A percentile compares a stretch with the other conserved stretches of the same genome.
Conservation (phyloP, 2,329 filamentous ascomycete species). For the Fusarium graminum region DNA sequence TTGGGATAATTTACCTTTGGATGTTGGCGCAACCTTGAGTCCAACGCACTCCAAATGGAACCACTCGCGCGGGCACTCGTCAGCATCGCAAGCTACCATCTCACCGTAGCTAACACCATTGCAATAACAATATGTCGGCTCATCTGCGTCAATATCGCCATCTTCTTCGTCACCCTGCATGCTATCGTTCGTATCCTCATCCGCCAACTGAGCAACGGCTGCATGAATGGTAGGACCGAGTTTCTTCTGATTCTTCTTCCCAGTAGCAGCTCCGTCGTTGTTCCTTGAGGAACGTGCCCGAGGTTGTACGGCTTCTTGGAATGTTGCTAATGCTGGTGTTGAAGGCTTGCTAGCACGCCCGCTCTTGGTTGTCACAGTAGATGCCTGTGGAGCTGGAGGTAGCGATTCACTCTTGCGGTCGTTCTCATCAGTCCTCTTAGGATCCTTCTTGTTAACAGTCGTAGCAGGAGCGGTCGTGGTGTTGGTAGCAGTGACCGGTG, state of each 20-base stretch:
- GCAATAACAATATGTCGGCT: constrained; percentile 84
- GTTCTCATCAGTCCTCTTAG: constrained; percentile 55
- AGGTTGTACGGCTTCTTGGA: constrained; percentile 69
- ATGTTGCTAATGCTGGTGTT: constrained; percentile 71
- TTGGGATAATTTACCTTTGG: constrained; percentile 71
- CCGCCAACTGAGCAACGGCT: constrained; percentile 54
- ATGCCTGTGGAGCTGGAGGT: constrained; percentile 55
- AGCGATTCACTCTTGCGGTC: constrained; percentile 62
- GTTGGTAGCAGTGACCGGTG: constrained; percentile 44
- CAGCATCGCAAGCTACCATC: constrained; percentile 85
- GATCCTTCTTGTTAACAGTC: constrained; percentile 60
- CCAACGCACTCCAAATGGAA: constrained; percentile 88
- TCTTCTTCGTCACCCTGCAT: constrained; percentile 57
- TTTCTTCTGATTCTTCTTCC: constrained; percentile 73
- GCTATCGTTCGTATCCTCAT: constrained; percentile 60
- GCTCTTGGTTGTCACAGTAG: constrained; percentile 72
- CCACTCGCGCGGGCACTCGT: constrained; percentile 81
- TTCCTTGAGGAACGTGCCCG: constrained; percentile 68
- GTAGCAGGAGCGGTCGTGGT: constrained; percentile 3
- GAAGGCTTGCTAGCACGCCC: constrained; percentile 76
- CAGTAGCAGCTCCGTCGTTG: constrained; percentile 56
- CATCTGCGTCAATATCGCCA: constrained; percentile 76
- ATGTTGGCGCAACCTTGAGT: constrained; percentile 80
- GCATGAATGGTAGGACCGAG: constrained; percentile 58
- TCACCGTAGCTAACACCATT: constrained; percentile 84